Conservation (phyloP, 305 asterid genomes). For the Fraxinus albicans region DNA sequence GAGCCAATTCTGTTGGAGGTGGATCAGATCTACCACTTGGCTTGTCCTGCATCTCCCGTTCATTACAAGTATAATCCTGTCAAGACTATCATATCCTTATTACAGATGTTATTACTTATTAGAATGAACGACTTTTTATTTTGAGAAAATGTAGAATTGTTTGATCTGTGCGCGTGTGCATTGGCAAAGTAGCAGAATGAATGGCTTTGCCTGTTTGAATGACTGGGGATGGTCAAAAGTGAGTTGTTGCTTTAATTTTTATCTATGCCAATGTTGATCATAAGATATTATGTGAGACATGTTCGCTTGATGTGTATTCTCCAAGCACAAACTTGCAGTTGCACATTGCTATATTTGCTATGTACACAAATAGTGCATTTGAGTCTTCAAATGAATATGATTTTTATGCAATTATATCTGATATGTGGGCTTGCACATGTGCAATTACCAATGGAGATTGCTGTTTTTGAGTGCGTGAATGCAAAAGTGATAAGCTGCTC, state of each 20-base stretch:
- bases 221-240: background rate
- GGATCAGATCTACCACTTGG: constrained; percentile 94
- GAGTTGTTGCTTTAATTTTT: background rate
- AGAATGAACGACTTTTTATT: background rate
- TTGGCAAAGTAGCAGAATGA: background rate
- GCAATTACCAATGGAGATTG: background rate
- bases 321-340: background rate
- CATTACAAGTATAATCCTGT: constrained; percentile 90
- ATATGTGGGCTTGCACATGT: background rate
- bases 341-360: background rate
- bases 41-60: constrained; percentile 96
- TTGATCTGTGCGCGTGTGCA: background rate
- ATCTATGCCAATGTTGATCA: background rate
- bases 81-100: constrained; percentile 92
- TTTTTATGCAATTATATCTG: background rate
- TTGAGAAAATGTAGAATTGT: background rate
- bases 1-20: constrained; percentile 95
- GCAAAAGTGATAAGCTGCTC: background rate
- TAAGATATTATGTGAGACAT: background rate
- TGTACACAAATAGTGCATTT: background rate
- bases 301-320: background rate
- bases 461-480: background rate
- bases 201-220: background rate
- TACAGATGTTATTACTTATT: background rate
- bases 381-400: background rate